Conservation (phyloP, 176 grass and related monocot genomes). For the Eleusine indica region DNA sequence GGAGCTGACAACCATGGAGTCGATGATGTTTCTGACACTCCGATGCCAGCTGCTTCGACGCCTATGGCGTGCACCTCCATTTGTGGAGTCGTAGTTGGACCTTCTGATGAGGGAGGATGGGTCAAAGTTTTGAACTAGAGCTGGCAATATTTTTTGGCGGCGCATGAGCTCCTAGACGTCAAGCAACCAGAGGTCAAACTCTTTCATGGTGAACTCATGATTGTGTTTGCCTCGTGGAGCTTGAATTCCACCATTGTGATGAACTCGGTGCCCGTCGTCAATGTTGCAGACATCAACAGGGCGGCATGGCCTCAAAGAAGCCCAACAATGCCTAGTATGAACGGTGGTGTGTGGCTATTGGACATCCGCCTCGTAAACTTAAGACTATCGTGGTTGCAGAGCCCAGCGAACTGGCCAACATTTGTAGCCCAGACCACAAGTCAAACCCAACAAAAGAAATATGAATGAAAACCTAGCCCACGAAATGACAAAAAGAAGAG, state of each 20-base stretch:
- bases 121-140: background rate
- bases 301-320: constrained; percentile 53
- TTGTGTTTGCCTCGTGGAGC: constrained; percentile 71
- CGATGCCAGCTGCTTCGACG: constrained; percentile 70
- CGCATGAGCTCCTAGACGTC: constrained; percentile 58
- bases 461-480: too few species aligned
- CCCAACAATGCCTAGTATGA: constrained; percentile 52
- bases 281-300: constrained; percentile 71
- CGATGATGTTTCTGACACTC: constrained; percentile 59
- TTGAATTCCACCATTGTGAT: constrained; percentile 58
- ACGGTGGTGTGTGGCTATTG: background rate
- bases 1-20: constrained; percentile 42
- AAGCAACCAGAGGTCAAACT: constrained; percentile 90
- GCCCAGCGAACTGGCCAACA: too few species aligned
- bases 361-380: too few species aligned
- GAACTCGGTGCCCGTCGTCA: constrained; percentile 80
- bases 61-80: constrained; percentile 41
- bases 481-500: too few species aligned
- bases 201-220: constrained; percentile 78
- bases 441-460: too few species aligned
- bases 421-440: too few species aligned
- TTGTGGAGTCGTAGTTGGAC: constrained; percentile 50
- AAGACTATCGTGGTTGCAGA: too few species aligned
- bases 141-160: constrained; percentile 46
- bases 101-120: constrained; percentile 24